These are phyloP conservation scores for Pseudopyricularia cyperi DNA, from an alignment of 2,329 filamentous ascomycete species.

Conservation along the genomic window DNA sequence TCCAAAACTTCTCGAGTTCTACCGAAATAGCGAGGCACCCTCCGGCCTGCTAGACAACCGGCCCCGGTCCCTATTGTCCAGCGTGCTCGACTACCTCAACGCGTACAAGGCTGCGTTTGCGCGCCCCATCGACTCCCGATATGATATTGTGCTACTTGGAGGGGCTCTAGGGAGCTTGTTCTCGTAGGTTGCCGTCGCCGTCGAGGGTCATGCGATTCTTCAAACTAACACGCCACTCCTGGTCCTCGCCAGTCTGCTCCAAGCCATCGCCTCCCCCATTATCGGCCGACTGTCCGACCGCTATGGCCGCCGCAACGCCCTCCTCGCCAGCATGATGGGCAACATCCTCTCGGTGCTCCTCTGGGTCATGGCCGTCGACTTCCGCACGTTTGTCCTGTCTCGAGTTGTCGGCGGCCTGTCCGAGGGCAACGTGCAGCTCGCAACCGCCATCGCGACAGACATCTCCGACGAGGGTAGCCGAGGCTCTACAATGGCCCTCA, in stretches of 20 bases:
- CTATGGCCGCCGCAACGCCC: conserved; percentile 73
- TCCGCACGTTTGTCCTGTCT: conserved; percentile 90
- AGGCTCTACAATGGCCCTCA: conserved; percentile 87
- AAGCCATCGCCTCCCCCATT: conserved; percentile 81
- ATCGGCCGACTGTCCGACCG: conserved; percentile 83
- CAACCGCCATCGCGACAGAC: conserved; percentile 91
- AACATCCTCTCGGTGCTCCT: conserved; percentile 89
- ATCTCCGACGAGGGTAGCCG: conserved; percentile 77
- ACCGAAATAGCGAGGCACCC: conserved; percentile 67
- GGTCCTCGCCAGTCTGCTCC: conserved; percentile 50
- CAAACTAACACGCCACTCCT: background rate
- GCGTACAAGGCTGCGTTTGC: conserved; percentile 90
- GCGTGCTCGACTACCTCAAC: conserved; percentile 72
- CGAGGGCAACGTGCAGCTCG: conserved; percentile 93
- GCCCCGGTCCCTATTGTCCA: conserved; percentile 57
- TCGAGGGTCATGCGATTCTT: background rate
- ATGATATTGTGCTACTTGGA: conserved; percentile 92
- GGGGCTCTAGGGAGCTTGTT: conserved; percentile 91
- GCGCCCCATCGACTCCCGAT: conserved; percentile 84
- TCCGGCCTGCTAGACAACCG: conserved; percentile 22
- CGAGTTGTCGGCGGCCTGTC: conserved; percentile 84
- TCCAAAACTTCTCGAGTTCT: conserved; percentile 90
- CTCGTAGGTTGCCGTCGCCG: conserved; percentile 30
- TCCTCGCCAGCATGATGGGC: conserved; percentile 83
- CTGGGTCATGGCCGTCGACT: conserved; percentile 89